Evolutionary conservation across 345 rosid species (phyloP).

Genomic region (Boechera stricta): DNA sequence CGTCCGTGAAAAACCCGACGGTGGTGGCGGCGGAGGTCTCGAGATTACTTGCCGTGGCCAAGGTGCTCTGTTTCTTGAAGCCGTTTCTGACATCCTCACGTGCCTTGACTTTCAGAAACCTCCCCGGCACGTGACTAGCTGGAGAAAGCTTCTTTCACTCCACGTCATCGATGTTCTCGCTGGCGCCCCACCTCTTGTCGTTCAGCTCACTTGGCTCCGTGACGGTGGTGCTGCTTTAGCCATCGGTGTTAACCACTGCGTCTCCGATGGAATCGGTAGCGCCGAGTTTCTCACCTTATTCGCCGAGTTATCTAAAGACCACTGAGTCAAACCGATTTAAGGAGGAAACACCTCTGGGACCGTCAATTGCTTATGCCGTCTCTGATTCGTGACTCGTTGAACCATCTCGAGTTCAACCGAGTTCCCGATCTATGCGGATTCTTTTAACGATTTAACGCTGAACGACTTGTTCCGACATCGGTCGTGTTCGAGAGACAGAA

Average conservation of each 20-base stretch:
- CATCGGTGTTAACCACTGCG: conserved; percentile 72
- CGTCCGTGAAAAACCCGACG: conserved; percentile 55
- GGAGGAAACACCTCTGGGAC: conserved; percentile 67
- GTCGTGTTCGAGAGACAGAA: conserved; percentile 50
- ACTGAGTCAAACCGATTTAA: conserved; percentile 31
- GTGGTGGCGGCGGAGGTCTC: conserved; percentile 37
- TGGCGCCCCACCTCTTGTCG: conserved; percentile 75
- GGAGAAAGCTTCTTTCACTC: conserved; percentile 71
- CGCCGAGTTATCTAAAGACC: conserved; percentile 55
- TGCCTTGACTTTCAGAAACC: conserved; percentile 57
- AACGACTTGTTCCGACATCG: conserved; percentile 67
- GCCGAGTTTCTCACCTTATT: conserved; percentile 70
- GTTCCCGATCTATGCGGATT: conserved; percentile 74
- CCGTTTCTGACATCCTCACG: conserved; percentile 50
- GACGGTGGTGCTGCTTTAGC: conserved; percentile 76
- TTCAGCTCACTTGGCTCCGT: conserved; percentile 89
- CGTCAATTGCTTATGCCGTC: conserved; percentile 66
- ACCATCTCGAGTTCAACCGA: conserved; percentile 62
- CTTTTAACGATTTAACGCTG: conserved; percentile 57
- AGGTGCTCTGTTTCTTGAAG: conserved; percentile 74
- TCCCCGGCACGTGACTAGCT: conserved; percentile 63
- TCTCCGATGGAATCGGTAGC: conserved; percentile 80
- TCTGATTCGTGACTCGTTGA: conserved; percentile 41
- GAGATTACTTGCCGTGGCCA: conserved; percentile 75
- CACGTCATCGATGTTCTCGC: conserved; percentile 69